Evolutionary conservation across 345 rosid genomes (phyloP).

Genomic region (Adansonia digitata): DNA sequence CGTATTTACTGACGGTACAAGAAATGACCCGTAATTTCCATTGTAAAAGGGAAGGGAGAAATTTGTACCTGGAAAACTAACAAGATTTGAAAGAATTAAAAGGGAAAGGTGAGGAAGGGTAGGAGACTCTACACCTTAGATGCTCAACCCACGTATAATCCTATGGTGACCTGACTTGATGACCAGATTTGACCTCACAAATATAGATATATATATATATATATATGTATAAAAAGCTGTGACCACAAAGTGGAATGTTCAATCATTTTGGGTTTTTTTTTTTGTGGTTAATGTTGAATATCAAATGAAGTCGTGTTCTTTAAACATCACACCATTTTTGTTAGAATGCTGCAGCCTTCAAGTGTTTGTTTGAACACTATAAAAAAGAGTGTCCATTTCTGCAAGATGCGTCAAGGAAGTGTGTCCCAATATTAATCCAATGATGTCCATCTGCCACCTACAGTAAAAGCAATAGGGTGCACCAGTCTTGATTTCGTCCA

Average conservation of each 20-base stretch:
- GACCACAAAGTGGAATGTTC: slow-evolving; percentile 1
- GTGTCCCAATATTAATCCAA: neutral
- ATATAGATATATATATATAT: neutral
- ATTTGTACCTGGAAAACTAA: neutral
- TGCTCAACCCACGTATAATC: neutral
- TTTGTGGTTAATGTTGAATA: slow-evolving; percentile 4
- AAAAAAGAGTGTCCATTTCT: neutral
- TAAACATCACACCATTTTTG: neutral
- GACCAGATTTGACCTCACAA: neutral
- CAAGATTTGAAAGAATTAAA: neutral
- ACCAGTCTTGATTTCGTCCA: neutral
- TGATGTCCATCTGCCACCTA: neutral
- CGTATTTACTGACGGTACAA: too few species aligned
- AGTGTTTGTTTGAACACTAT: neutral
- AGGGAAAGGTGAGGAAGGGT: neutral
- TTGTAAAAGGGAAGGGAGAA: neutral
- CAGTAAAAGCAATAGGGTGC: neutral
- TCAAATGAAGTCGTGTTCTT: neutral
- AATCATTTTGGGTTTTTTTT: neutral
- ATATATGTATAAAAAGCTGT: neutral
- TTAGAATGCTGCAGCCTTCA: neutral
- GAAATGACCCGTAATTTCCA: neutral
- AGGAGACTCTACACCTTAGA: neutral
- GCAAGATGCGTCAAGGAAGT: neutral
- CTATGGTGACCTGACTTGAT: neutral